Evolutionary conservation across 2,329 filamentous ascomycete genomes (phyloP).

Genomic region (Hypomyces perniciosus): DNA sequence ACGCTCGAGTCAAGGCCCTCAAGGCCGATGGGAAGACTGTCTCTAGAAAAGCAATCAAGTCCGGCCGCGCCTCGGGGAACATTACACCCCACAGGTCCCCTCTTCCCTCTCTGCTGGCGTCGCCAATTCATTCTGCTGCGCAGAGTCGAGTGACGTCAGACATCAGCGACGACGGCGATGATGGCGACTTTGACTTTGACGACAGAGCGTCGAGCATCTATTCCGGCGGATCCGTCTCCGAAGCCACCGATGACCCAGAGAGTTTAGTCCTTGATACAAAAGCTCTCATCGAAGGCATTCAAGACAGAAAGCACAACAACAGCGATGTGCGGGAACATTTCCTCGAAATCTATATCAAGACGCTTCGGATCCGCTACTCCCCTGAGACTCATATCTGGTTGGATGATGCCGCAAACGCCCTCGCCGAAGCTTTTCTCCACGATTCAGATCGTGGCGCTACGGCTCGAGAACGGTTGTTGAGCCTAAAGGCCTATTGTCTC

Average conservation of each 20-base stretch:
- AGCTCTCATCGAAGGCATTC: constrained; percentile 63
- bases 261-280: constrained; percentile 51
- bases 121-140: constrained; percentile 53
- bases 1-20: constrained; percentile 62
- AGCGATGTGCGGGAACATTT: constrained; percentile 58
- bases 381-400: constrained; percentile 36
- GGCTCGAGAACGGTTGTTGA: constrained; percentile 62
- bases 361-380: constrained; percentile 47
- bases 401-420: constrained; percentile 50
- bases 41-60: constrained; percentile 60
- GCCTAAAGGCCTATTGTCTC: constrained; percentile 65
- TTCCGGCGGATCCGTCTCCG: constrained; percentile 40
- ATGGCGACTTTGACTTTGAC: constrained; percentile 33
- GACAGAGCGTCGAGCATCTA: constrained; percentile 39
- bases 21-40: constrained; percentile 65
- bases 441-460: constrained; percentile 65
- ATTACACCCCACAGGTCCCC: constrained; percentile 58
- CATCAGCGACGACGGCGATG: constrained; percentile 47
- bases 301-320: constrained; percentile 71
- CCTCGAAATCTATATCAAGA: constrained; percentile 30
- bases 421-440: constrained; percentile 61
- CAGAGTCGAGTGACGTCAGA: constrained; percentile 59
- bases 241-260: constrained; percentile 59
- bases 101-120: constrained; percentile 49
- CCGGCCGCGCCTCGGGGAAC: constrained; percentile 51